Evolutionary conservation across 1,284 basidiomycete genomes (phyloP).

Genomic region (Naganishia liquefaciens): DNA sequence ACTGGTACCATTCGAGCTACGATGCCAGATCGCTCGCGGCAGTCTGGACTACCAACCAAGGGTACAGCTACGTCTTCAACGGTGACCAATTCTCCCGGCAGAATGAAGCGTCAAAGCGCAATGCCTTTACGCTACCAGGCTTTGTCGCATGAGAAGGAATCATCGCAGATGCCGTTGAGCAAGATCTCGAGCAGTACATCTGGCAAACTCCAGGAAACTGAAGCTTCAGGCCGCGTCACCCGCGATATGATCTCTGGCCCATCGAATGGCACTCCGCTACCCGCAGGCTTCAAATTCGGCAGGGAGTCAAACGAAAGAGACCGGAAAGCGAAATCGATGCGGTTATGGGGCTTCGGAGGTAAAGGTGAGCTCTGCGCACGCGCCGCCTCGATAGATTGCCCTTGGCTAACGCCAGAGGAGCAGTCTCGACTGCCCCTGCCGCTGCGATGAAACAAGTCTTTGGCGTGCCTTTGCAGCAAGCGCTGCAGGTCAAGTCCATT

Average conservation of each 20-base stretch:
- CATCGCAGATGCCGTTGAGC: conserved; percentile 7
- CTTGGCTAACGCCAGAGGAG: conserved; percentile 43
- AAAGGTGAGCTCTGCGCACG: conserved; percentile 36
- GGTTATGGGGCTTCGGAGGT: conserved; percentile 76
- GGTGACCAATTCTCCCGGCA: conserved; percentile 1
- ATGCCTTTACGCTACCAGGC: conserved; percentile 13
- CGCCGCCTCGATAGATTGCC: no score
- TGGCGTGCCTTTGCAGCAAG: conserved; percentile 81
- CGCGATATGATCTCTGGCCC: conserved; percentile 82
- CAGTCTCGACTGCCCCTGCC: conserved; percentile 55
- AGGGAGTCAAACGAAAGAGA: conserved; percentile 62
- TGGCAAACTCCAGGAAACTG: conserved; percentile 6
- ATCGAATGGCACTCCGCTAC: conserved; percentile 79
- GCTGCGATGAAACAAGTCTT: conserved; percentile 70
- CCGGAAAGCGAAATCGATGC: conserved; percentile 83
- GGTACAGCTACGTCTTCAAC: conserved; percentile 11
- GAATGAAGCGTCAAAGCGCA: conserved; percentile 29
- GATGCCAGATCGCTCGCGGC: not conserved
- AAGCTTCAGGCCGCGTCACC: conserved; percentile 13
- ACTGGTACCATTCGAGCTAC: not conserved
- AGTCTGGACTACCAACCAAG: not conserved
- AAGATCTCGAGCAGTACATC: conserved; percentile 57
- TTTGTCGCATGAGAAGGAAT: conserved; percentile 30
- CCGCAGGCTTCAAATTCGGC: conserved; percentile 84
- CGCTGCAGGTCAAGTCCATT: conserved; percentile 82